Evolutionary conservation across 352 stramenopile genomes (phyloP).

Genomic region (Phytophthora hybrid): DNA sequence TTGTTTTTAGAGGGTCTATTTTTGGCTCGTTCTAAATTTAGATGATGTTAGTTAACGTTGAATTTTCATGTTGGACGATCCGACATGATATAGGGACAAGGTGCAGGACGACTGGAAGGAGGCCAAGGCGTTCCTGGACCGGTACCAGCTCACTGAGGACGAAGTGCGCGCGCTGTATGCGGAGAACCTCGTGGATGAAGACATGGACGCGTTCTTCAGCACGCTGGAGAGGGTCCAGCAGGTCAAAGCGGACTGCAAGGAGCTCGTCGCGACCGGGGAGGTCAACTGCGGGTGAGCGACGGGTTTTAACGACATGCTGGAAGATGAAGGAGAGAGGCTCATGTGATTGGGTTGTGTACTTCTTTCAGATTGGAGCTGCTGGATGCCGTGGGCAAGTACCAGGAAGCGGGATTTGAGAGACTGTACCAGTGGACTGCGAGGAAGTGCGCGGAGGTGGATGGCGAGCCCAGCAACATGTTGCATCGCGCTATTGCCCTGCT

Average conservation of each 20-base stretch:
- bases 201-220: constrained; percentile 71
- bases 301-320: too few relatives aligned
- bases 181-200: constrained; percentile 45
- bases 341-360: background rate
- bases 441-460: constrained; percentile 76
- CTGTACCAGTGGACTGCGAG: constrained; percentile 90
- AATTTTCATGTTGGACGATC: constrained; percentile 9
- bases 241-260: constrained; percentile 75
- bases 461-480: constrained; percentile 68
- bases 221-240: constrained; percentile 77
- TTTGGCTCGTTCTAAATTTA: constrained; percentile 11
- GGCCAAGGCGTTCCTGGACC: constrained; percentile 65
- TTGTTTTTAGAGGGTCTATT: constrained; percentile 14
- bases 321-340: background rate
- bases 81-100: constrained; percentile 37
- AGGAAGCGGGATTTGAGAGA: constrained; percentile 88
- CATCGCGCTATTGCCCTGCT: constrained; percentile 78
- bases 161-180: constrained; percentile 69
- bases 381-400: constrained; percentile 80
- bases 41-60: constrained; percentile 18
- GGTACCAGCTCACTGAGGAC: constrained; percentile 76
- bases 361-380: constrained; percentile 81
- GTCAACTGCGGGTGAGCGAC: constrained; percentile 51
- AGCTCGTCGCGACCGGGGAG: constrained; percentile 54
- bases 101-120: constrained; percentile 60